These are phyloP conservation scores for Leccinellum rugosiceps DNA, from an alignment of 768 basidiomycete species.

Conservation along the genomic window DNA sequence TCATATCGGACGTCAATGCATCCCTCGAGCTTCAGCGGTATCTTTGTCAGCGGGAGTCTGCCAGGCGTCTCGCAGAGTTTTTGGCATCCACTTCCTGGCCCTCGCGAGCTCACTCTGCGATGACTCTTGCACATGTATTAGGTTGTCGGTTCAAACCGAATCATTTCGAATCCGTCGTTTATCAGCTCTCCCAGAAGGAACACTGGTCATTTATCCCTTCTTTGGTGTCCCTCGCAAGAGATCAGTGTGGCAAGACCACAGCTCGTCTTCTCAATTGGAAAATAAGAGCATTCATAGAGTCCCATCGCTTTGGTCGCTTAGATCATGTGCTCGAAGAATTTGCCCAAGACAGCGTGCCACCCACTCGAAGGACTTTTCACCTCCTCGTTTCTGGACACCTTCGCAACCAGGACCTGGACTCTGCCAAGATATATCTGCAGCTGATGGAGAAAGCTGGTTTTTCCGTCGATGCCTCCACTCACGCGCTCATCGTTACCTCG, in stretches of 20 bases:
- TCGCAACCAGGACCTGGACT: slow-evolving; percentile 60
- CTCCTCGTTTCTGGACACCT: slow-evolving; percentile 64
- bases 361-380: slow-evolving; percentile 65
- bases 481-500: slow-evolving; percentile 53
- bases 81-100: slow-evolving; percentile 36
- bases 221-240: slow-evolving; percentile 47
- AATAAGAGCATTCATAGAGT: slow-evolving; percentile 56
- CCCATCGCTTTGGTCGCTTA: slow-evolving; percentile 45
- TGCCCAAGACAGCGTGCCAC: slow-evolving; percentile 39
- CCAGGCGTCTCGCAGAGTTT: slow-evolving; percentile 32
- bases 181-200: slow-evolving; percentile 43
- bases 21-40: slow-evolving; percentile 24
- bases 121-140: slow-evolving; percentile 46
- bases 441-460: slow-evolving; percentile 58
- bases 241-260: slow-evolving; percentile 48
- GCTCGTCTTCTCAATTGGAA: slow-evolving; percentile 69
- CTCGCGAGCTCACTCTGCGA: slow-evolving; percentile 40
- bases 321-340: slow-evolving; percentile 50
- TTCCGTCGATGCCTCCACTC: slow-evolving; percentile 53
- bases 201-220: slow-evolving; percentile 51
- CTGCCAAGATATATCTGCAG: slow-evolving; percentile 51
- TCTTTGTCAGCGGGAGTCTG: slow-evolving; percentile 33
- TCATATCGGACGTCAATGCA: slow-evolving; percentile 17
- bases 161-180: slow-evolving; percentile 56
- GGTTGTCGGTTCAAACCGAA: slow-evolving; percentile 50